phyloP scores from a whole-genome alignment of 2,329 filamentous ascomycete genomes.

The Apiospora kogelbergensis region DNA sequence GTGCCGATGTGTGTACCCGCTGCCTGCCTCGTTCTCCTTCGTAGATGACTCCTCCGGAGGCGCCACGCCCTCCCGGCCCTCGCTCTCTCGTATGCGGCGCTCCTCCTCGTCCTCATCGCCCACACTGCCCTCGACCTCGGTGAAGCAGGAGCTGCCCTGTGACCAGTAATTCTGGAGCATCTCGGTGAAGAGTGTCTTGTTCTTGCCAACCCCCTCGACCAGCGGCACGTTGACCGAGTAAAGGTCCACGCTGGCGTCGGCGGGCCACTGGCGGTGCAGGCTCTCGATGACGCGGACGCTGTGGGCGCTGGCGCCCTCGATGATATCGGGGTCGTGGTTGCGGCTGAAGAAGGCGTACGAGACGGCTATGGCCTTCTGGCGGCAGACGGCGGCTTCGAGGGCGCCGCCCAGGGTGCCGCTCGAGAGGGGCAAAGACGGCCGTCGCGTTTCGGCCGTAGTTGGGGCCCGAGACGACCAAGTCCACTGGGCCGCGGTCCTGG shows the following conservation, averaged over 20 bases:
- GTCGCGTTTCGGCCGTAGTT: slow-evolving; percentile 85
- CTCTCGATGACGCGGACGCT: slow-evolving; percentile 78
- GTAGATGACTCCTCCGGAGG: slow-evolving; percentile 18
- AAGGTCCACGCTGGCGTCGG: slow-evolving; percentile 69
- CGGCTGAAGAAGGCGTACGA: slow-evolving; percentile 87
- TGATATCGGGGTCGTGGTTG: slow-evolving; percentile 80
- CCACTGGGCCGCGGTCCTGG: slow-evolving; percentile 67
- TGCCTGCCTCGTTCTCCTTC: slow-evolving; percentile 31
- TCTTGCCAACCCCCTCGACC: slow-evolving; percentile 68
- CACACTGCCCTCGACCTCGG: slow-evolving; percentile 69
- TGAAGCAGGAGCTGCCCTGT: slow-evolving; percentile 75
- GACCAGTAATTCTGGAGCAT: slow-evolving; percentile 92
- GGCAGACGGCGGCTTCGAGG: slow-evolving; percentile 73
- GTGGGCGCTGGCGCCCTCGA: slow-evolving; percentile 73
- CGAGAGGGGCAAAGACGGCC: slow-evolving; percentile 72
- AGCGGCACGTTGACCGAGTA: slow-evolving; percentile 91
- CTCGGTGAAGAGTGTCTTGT: slow-evolving; percentile 77
- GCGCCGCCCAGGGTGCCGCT: slow-evolving; percentile 78
- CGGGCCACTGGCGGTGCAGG: slow-evolving; percentile 71
- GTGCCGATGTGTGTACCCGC: slow-evolving; percentile 70
- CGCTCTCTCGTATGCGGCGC: slow-evolving; percentile 67
- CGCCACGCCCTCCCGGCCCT: slow-evolving; percentile 29
- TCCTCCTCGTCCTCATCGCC: slow-evolving; percentile 71
- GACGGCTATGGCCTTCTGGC: slow-evolving; percentile 72
- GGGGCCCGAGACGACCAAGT: slow-evolving; percentile 76